Conservation (phyloP, 176 grass and related monocot genomes). For the Carex scoparia region DNA sequence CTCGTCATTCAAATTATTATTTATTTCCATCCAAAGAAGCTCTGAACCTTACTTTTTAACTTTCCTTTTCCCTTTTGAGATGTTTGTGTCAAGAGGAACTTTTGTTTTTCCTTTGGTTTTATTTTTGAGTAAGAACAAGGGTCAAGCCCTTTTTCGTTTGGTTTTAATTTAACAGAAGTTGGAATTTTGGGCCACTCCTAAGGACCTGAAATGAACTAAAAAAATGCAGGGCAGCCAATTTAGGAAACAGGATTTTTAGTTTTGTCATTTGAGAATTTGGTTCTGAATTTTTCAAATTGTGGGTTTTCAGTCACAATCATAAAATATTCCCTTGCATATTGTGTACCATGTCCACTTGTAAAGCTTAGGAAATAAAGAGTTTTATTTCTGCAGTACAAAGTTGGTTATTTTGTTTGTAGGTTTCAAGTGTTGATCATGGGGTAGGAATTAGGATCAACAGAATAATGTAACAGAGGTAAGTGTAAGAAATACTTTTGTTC, state of each 20-base stretch:
- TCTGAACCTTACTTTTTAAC: too few relatives aligned
- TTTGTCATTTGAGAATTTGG: not conserved
- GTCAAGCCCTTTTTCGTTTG: too few relatives aligned
- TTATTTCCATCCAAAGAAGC: too few relatives aligned
- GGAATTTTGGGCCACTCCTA: not conserved
- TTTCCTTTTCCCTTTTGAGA: too few relatives aligned
- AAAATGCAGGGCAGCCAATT: not conserved
- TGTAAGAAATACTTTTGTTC: not conserved
- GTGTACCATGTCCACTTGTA: not conserved
- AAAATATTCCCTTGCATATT: not conserved
- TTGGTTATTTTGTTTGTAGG: too few relatives aligned
- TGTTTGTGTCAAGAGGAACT: too few relatives aligned
- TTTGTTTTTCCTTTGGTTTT: not conserved
- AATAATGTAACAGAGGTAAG: too few relatives aligned
- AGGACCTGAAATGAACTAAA: not conserved
- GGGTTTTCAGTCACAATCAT: not conserved
- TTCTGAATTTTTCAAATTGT: not conserved
- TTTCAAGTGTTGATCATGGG: too few relatives aligned
- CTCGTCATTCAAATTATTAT: too few relatives aligned
- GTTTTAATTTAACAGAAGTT: not conserved
- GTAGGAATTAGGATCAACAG: too few relatives aligned
- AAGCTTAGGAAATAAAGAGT: not conserved
- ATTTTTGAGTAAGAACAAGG: not conserved
- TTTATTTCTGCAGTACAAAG: too few relatives aligned
- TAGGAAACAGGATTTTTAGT: not conserved